A percentile compares a stretch with the other conserved stretches of the same genome.
These are phyloP conservation scores for Chlorella sorokiniana DNA, from an alignment of 139 green algal species.

Conservation along the genomic window DNA sequence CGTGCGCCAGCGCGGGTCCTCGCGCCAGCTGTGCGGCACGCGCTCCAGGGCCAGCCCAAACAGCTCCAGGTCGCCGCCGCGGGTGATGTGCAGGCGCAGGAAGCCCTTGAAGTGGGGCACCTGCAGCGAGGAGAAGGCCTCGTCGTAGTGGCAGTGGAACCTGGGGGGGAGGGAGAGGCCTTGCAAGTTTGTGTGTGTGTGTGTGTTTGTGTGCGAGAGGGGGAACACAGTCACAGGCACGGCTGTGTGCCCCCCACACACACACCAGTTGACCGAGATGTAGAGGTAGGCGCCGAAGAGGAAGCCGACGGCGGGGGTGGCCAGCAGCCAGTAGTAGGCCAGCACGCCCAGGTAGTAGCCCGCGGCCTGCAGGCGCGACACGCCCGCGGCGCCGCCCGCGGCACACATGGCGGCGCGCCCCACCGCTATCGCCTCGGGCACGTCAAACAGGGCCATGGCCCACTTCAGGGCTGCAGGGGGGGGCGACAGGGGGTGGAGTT, in stretches of 20 bases:
- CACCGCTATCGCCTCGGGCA: slow-evolving; percentile 84
- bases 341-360: slow-evolving; percentile 86
- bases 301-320: slow-evolving; percentile 79
- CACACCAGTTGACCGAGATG: slow-evolving; percentile 61
- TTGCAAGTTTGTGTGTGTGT: background rate
- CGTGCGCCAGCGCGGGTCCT: slow-evolving; percentile 76
- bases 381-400: slow-evolving; percentile 34
- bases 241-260: background rate
- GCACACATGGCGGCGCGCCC: slow-evolving; percentile 67
- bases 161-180: background rate
- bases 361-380: slow-evolving; percentile 72
- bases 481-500: background rate
- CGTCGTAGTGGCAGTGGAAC: slow-evolving; percentile 86
- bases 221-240: background rate
- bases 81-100: slow-evolving; percentile 76
- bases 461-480: slow-evolving; percentile 57
- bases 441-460: slow-evolving; percentile 82
- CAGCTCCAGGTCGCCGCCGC: slow-evolving; percentile 43
- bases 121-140: slow-evolving; percentile 80
- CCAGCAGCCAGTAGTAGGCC: slow-evolving; percentile 91
- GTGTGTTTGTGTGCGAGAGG: no score
- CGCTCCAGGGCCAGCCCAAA: slow-evolving; percentile 55
- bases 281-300: slow-evolving; percentile 91
- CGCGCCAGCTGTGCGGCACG: slow-evolving; percentile 71
- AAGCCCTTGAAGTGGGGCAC: slow-evolving; percentile 82